phyloP scores from a whole-genome alignment of 2,329 filamentous ascomycete species.

The Diaporthe citrichinensis region DNA sequence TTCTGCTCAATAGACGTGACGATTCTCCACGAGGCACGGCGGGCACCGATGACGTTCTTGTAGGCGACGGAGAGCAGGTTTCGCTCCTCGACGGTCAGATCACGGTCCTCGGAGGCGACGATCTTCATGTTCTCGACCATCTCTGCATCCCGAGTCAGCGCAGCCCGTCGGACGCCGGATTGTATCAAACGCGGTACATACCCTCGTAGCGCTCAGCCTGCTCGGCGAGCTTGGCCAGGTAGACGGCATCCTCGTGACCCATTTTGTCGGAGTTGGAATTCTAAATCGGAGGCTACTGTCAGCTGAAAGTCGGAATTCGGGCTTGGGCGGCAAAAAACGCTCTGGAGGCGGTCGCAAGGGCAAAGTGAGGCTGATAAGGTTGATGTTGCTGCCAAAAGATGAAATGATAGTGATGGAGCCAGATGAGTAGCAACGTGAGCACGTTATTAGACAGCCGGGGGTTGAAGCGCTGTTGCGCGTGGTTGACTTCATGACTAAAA shows the following conservation, averaged over 20 bases:
- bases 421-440: constrained; percentile 42
- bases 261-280: constrained; percentile 74
- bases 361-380: constrained; percentile 36
- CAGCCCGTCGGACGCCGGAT: constrained; percentile 40
- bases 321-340: constrained; percentile 34
- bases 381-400: constrained; percentile 42
- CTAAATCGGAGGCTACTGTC: constrained; percentile 43
- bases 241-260: constrained; percentile 99
- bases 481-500: constrained; percentile 49
- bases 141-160: constrained; percentile 68
- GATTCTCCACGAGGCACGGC: constrained; percentile 98
- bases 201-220: constrained; percentile 99
- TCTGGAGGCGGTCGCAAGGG: constrained; percentile 39
- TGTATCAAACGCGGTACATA: constrained; percentile 61
- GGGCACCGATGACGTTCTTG: constrained; percentile 98
- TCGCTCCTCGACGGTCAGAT: constrained; percentile 93
- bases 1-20: constrained; percentile 99
- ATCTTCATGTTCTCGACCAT: constrained; percentile 99
- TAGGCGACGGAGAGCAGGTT: constrained; percentile 98
- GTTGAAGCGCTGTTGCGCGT: constrained; percentile 44
- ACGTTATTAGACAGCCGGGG: constrained; percentile 42
- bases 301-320: constrained; percentile 43
- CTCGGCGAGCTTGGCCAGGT: constrained; percentile 99
- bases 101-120: constrained; percentile 88
- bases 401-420: constrained; percentile 44